A percentile compares a stretch with the other conserved stretches of the same genome.
phyloP scores from a whole-genome alignment of 345 rosid genomes.

The Noccaea caerulescens region DNA sequence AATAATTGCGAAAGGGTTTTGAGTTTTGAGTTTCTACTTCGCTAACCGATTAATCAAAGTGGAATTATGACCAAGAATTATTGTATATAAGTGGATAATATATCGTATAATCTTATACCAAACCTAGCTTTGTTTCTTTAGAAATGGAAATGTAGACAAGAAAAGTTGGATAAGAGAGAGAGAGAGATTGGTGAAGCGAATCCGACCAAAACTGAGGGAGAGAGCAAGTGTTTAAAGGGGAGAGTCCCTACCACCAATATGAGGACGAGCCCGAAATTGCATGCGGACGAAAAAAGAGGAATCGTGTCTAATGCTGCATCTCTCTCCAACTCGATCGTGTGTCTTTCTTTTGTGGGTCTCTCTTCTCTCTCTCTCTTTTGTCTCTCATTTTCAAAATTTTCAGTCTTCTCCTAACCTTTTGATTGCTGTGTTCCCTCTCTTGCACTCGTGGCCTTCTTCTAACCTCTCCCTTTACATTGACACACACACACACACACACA shows the following conservation, averaged over 20 bases:
- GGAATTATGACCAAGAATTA: background rate
- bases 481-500: constrained; percentile 12
- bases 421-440: constrained; percentile 29
- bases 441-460: constrained; percentile 38
- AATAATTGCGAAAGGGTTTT: no score
- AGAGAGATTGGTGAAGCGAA: constrained; percentile 21
- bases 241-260: constrained; percentile 31
- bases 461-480: constrained; percentile 28
- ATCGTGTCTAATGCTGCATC: constrained; percentile 38
- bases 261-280: constrained; percentile 29
- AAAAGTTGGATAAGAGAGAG: constrained; percentile 30
- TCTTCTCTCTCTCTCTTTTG: constrained; percentile 33
- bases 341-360: constrained; percentile 38
- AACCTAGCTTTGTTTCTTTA: background rate
- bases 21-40: background rate
- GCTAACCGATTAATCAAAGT: background rate
- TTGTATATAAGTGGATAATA: background rate
- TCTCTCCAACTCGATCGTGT: constrained; percentile 14
- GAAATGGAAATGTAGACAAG: constrained; percentile 9
- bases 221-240: constrained; percentile 24
- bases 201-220: constrained; percentile 41
- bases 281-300: constrained; percentile 28
- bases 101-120: background rate
- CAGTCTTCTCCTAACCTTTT: constrained; percentile 5
- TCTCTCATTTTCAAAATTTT: constrained; percentile 13